Conservation (phyloP, 768 basidiomycete species). For the Suillus subluteus region DNA sequence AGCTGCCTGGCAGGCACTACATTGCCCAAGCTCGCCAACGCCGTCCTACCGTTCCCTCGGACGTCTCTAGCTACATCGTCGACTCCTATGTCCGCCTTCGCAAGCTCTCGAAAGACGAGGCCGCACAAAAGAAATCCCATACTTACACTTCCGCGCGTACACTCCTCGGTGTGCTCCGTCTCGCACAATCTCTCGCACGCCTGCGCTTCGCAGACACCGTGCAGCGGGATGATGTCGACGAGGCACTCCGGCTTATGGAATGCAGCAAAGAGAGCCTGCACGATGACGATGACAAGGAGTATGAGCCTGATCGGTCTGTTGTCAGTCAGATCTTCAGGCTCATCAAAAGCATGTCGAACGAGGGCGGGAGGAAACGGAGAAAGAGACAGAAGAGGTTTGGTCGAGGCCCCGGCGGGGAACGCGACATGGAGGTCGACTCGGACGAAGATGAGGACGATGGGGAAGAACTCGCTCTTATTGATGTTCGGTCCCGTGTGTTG, state of each 20-base stretch:
- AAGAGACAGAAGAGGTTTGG: slow-evolving; percentile 60
- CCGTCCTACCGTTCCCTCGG: slow-evolving; percentile 87
- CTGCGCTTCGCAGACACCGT: slow-evolving; percentile 84
- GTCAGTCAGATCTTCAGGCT: slow-evolving; percentile 87
- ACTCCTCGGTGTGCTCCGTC: slow-evolving; percentile 89
- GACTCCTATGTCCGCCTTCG: slow-evolving; percentile 95
- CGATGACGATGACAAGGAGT: slow-evolving; percentile 74
- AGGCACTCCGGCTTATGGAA: slow-evolving; percentile 96
- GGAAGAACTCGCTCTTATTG: slow-evolving; percentile 79
- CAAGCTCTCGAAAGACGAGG: slow-evolving; percentile 90
- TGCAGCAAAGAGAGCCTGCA: slow-evolving; percentile 91
- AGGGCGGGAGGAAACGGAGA: slow-evolving; percentile 41
- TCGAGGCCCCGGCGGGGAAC: slow-evolving; percentile 69
- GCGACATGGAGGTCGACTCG: slow-evolving; percentile 71
- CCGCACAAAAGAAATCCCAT: slow-evolving; percentile 84
- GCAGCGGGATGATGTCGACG: slow-evolving; percentile 88
- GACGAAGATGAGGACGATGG: slow-evolving; percentile 69
- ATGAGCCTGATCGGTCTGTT: slow-evolving; percentile 75
- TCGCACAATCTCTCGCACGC: slow-evolving; percentile 93
- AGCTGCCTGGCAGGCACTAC: slow-evolving; percentile 68
- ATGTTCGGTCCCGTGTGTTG: slow-evolving; percentile 84
- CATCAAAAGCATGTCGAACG: slow-evolving; percentile 81
- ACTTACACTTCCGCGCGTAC: slow-evolving; percentile 97
- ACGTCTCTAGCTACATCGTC: slow-evolving; percentile 91
- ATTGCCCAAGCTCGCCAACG: slow-evolving; percentile 89